Evolutionary conservation across 176 grass and related monocot species (phyloP), one percentile per base, ranked within the genome.

Genomic region (Rhipidocladum racemiflorum): DNA sequence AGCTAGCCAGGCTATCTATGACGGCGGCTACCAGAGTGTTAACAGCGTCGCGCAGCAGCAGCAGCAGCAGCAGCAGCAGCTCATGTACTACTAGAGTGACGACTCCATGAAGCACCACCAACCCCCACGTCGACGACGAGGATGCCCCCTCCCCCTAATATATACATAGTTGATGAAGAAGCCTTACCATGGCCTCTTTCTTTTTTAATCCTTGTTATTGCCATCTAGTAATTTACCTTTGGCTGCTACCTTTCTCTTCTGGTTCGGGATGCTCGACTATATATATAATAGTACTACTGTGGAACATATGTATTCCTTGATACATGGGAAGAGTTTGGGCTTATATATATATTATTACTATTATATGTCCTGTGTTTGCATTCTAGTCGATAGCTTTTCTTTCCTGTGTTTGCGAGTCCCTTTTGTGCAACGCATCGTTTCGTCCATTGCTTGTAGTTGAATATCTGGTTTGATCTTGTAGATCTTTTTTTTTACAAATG

Each of bases 81-180:
- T 92, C 44, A 97, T 97, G 95, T 97, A 94, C 72, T 95, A 87
- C 78, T 99, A 93, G 89, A 89, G 63, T 28, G 50, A 65, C 32
- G 23, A 36, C 60, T 61, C 16, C 44, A 40, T 76, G 70, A 81
- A 74, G 82, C 82, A 69, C 54, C 30, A 49, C 21, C 66, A 46
- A 60, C 21, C 17, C 21, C 40, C 18, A 81, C 17, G 50, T 50
- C 29, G 75, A 61, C n/a, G 49, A 66, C 27, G 66, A 54, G 69
- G 70, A 82, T 15, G 29, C 82, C 48, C 48, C 71, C 35, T 27
- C 50, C 44, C 63, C 63, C 56, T 63, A 70, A 82, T 90, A 61
- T 79, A 90, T 75, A 78, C 85, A 86, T 77, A 76, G 87, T 68
- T 83, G 59, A 86, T 86, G 45, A 77, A 77, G 45, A 77, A 81